Conservation (phyloP, 176 grass and related monocot genomes). For the Hsuehochloa calcarea region DNA sequence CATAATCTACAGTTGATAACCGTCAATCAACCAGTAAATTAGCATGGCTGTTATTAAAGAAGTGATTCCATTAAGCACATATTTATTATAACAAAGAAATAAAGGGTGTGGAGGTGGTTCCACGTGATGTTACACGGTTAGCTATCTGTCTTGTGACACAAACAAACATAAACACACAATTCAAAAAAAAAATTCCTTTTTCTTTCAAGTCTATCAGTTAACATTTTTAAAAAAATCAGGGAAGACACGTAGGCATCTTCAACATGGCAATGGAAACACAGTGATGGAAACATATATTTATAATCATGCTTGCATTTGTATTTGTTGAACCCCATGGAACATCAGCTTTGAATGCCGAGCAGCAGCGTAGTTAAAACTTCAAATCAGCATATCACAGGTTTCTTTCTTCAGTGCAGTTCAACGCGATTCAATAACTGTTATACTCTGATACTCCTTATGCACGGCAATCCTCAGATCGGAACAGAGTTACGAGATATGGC, state of each 20-base stretch:
- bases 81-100: background rate
- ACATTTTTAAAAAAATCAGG: background rate
- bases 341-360: conserved; percentile 6
- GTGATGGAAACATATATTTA: background rate
- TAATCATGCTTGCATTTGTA: background rate
- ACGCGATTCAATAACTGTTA: background rate
- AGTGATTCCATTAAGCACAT: background rate
- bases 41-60: background rate
- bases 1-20: conserved; percentile 52
- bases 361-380: background rate
- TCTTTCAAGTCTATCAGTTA: background rate
- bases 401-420: conserved; percentile 14
- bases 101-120: background rate
- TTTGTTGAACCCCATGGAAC: background rate
- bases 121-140: background rate
- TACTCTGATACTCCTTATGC: too few species aligned
- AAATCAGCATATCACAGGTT: background rate
- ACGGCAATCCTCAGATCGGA: too few species aligned
- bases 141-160: background rate
- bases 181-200: background rate
- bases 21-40: background rate
- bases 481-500: too few species aligned
- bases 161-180: background rate
- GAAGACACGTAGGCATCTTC: background rate
- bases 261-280: background rate